phyloP scores from a whole-genome alignment of 352 stramenopile genomes.

The Phytopythium vexans region DNA sequence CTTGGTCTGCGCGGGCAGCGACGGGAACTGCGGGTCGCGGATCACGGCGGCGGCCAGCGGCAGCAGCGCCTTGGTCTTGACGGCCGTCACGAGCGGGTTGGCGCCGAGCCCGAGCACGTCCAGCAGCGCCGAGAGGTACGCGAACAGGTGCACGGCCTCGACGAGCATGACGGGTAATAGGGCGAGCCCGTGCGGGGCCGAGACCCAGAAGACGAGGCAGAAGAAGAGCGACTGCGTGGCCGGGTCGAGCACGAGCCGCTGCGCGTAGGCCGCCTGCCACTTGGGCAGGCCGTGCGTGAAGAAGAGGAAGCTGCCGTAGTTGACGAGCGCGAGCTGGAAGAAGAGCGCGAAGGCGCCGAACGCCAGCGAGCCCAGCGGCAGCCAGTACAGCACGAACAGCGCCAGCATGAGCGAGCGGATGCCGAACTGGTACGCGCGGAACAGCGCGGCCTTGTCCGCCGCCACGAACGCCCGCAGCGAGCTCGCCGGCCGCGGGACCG shows the following conservation, averaged over 20 bases:
- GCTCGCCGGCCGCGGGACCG: slow-evolving; percentile 3
- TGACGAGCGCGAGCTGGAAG: slow-evolving; percentile 80
- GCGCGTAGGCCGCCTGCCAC: slow-evolving; percentile 71
- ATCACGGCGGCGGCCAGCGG: slow-evolving; percentile 57
- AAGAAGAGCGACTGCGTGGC: slow-evolving; percentile 83
- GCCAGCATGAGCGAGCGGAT: slow-evolving; percentile 63
- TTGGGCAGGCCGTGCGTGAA: slow-evolving; percentile 78
- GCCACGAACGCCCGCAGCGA: slow-evolving; percentile 46
- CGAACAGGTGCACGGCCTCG: slow-evolving; percentile 76
- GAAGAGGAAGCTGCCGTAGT: slow-evolving; percentile 75
- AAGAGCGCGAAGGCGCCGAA: slow-evolving; percentile 62
- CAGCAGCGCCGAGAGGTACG: slow-evolving; percentile 60
- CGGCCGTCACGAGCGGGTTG: slow-evolving; percentile 32
- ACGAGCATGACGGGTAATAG: slow-evolving; percentile 76
- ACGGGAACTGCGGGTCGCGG: slow-evolving; percentile 52
- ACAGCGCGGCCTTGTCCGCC: slow-evolving; percentile 60
- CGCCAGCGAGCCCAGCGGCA: slow-evolving; percentile 38
- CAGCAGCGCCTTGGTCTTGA: slow-evolving; percentile 51
- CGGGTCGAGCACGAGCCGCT: slow-evolving; percentile 79
- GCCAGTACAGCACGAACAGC: slow-evolving; percentile 75
- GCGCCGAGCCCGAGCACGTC: slow-evolving; percentile 45
- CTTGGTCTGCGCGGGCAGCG: slow-evolving; percentile 56
- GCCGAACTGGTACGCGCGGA: slow-evolving; percentile 68
- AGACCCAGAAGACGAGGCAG: slow-evolving; percentile 85
- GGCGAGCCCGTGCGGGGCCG: slow-evolving; percentile 65